Percentiles rank a stretch among this genome's conserved stretches.
phyloP scores from a whole-genome alignment of 2,329 filamentous ascomycete species.

The Xylaria sp. region DNA sequence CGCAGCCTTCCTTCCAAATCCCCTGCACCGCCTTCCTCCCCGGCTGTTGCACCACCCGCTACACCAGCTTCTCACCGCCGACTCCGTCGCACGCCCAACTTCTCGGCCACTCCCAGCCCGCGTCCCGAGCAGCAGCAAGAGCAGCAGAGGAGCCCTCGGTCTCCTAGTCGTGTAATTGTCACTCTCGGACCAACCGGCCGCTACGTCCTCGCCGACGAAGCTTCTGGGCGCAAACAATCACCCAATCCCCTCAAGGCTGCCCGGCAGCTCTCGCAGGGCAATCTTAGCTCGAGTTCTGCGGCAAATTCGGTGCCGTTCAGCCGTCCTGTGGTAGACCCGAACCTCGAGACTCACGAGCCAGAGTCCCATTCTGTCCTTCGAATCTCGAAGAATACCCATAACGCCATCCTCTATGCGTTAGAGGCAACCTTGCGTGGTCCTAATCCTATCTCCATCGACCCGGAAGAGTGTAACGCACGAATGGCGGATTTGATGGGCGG shows the following conservation, averaged over 20 bases:
- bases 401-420: constrained; percentile 90
- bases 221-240: constrained; percentile 46
- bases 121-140: constrained; percentile 46
- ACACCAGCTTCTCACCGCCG: constrained; percentile 60
- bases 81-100: constrained; percentile 65
- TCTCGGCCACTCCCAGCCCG: constrained; percentile 58
- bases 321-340: constrained; percentile 45
- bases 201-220: constrained; percentile 49
- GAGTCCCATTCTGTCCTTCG: constrained; percentile 63
- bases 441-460: constrained; percentile 83
- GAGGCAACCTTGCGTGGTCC: constrained; percentile 90
- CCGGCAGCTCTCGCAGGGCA: constrained; percentile 58
- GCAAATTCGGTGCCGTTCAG: constrained; percentile 50
- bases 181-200: constrained; percentile 59
- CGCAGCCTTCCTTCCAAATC: constrained; percentile 37
- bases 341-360: constrained; percentile 50
- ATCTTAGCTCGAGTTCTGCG: constrained; percentile 58
- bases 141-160: constrained; percentile 40
- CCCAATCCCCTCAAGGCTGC: constrained; percentile 45
- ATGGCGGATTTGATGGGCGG: constrained; percentile 84
- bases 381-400: constrained; percentile 85
- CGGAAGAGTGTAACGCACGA: constrained; percentile 86
- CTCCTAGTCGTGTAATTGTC: constrained; percentile 54
- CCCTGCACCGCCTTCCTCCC: constrained; percentile 28
- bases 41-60: constrained; percentile 51